A percentile compares a stretch with the other conserved stretches of the same genome.
Evolutionary conservation across 345 rosid species (phyloP).

Genomic region (Noccaea bulbosa): DNA sequence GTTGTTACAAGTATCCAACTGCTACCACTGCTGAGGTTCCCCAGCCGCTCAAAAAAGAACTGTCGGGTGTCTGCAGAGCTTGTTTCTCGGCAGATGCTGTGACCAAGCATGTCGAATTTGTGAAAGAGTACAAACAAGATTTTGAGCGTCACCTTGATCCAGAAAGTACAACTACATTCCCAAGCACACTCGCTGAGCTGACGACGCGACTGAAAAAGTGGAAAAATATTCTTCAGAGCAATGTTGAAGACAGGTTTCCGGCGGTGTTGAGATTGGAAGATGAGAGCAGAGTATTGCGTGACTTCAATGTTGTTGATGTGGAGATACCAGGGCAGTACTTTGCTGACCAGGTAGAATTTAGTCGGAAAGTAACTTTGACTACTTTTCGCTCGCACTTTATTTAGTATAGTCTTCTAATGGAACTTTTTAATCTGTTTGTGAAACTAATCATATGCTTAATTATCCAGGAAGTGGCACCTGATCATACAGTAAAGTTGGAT

Average conservation of each 20-base stretch:
- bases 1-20: constrained; percentile 98
- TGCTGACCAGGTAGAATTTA: constrained; percentile 75
- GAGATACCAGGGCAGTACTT: constrained; percentile 99
- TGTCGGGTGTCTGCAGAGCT: constrained; percentile 98
- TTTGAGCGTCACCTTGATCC: constrained; percentile 99
- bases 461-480: constrained; percentile 89
- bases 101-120: constrained; percentile 95
- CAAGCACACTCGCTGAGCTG: constrained; percentile 87
- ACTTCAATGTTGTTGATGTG: constrained; percentile 95
- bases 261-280: constrained; percentile 96
- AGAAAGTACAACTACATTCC: constrained; percentile 87
- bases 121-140: constrained; percentile 95
- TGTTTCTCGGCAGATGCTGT: constrained; percentile 99
- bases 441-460: constrained; percentile 31
- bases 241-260: constrained; percentile 97
- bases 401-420: not conserved
- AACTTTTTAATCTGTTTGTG: constrained; percentile 5
- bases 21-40: constrained; percentile 99
- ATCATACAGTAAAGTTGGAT: constrained; percentile 90
- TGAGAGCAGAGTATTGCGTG: constrained; percentile 90
- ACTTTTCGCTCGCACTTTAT: constrained; percentile 21
- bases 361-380: constrained; percentile 20
- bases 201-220: constrained; percentile 91
- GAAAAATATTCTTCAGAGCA: constrained; percentile 97
- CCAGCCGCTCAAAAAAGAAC: constrained; percentile 96